Base-by-base conservation (phyloP, 192 early-diverging fungal genomes). In the Borealophlyctis nickersoniae region DNA sequence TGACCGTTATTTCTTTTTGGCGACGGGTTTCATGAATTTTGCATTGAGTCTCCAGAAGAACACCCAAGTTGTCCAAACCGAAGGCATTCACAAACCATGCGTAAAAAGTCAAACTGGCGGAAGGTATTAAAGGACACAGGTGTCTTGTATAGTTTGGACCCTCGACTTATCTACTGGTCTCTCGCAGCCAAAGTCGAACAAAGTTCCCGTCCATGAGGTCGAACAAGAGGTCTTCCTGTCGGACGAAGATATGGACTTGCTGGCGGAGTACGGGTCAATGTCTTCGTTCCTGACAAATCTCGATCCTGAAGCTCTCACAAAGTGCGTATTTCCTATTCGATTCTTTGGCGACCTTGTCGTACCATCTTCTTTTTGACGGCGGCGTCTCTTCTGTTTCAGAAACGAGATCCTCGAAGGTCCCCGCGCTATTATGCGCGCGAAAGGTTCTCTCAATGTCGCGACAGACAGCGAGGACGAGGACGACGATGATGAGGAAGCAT, bases 191-290 rank as follows among this genome's bases (percentile, higher is more conserved):
- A 45, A 45, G 35, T 48, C 67, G 4, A 52, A 52, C 14, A 50
- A 51, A 23, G 35, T 62, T 53, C 58, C 67, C 13, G 19, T 32
- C 3, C 59, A 62, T 52, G 60, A 69, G 52, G 36, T 76, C 27
- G 73, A 81, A 23, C 78, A 87, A 14, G 89, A 91, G 60, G 54
- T 85, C 33, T 73, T 74, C 19, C 63, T 92, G 28, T 85, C 80
- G 36, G 89, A 91, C 27, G 83, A 89, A 39, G 91, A 92, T 74
- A 60, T 90, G 60, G 84, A 83, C 35, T 81, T 92, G 45, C 81
- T 92, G 50, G 77, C 81, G 9, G 86, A 91, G 59, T 83, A 89
- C 62, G 77, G 83, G 26, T 72, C 69, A 26, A 77, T 78, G 60
- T 72, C 81, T 3, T 65, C 74, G 16, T 92, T 92, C 71, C 72